Base-by-base conservation (phyloP, 495 filamentous ascomycete species). In the Hypoxylon intermedium region DNA sequence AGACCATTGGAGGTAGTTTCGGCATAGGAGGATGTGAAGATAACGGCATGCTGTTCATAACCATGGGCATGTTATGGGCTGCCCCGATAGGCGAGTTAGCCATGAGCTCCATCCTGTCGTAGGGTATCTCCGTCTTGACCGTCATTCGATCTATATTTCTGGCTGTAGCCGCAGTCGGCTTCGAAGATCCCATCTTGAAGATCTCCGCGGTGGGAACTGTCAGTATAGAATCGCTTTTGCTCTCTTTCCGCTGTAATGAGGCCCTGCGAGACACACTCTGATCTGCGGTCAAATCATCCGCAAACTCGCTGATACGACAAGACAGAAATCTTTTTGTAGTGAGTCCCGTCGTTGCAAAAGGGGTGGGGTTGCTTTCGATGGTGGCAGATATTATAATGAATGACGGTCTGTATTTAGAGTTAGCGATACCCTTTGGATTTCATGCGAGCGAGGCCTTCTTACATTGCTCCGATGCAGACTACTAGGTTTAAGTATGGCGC, bases 221-320 rank as follows among this genome's bases (percentile, higher is more conserved):
- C 12, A 68, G 11, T 23, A 71, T 48, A 23, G 68, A 66, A 23
- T 43, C 54, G 16, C 48, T 63, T 2, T 36, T 55, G 51, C 68
- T 69, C 43, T 69, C 53, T 13, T 65, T 58, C 18, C 60, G 44
- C 28, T 69, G 58, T 1, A 69, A 19, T 1, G 68, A 69, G 33
- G 68, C 54, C 24, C 66, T 59, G 2, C 68, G 66, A 18, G 68
- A 71, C 9, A 71, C 66, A 26, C 68, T 71, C 16, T 51, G 38
- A 12, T 71, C 68, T 13, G 58, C 48, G 1, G 20, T 41, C n/a
- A 67, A 31, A 11, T 71, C 66, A 33, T 67, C 63, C 0, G 37
- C 34, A 12, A 43, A 59, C 9, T 62, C 53, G 41, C 53, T 57
- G n/a, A 31, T 38, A 6, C 53, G 46, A n/a, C 31, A 47, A 5